These are phyloP conservation scores for Solanum etuberosum DNA, from an alignment of 257 asterid genomes.

Conservation along the genomic window DNA sequence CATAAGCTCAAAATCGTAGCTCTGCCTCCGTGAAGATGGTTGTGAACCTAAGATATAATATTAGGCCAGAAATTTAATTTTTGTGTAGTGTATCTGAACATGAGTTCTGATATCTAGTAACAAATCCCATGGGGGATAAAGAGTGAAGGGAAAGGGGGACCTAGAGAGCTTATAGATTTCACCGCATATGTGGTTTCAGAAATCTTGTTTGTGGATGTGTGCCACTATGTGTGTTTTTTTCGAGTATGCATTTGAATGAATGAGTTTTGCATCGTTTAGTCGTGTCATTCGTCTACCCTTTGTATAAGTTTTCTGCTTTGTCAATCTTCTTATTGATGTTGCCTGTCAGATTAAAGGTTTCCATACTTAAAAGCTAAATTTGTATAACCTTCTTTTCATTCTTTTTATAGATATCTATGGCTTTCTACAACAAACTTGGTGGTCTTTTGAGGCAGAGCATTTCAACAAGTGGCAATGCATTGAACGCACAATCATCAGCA, in stretches of 20 bases:
- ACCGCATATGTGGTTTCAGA: background rate
- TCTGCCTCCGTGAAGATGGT: background rate
- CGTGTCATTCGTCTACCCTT: background rate
- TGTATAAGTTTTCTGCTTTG: background rate
- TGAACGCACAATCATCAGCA: constrained; percentile 20
- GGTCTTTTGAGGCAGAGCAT: constrained; percentile 41
- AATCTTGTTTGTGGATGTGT: background rate
- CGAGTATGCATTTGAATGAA: background rate
- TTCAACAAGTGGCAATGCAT: constrained; percentile 12
- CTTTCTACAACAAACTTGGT: constrained; percentile 50
- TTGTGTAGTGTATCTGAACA: background rate
- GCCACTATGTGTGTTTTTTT: background rate
- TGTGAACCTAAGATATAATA: background rate
- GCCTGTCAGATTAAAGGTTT: background rate
- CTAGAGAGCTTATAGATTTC: background rate
- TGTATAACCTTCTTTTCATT: background rate
- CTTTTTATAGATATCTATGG: constrained; percentile 40
- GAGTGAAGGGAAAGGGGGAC: background rate
- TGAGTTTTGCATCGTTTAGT: background rate
- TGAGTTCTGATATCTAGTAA: background rate
- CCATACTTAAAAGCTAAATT: background rate
- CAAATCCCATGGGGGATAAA: background rate
- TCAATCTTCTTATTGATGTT: background rate
- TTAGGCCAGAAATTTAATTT: background rate
- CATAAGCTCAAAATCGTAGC: background rate